Conservation (phyloP, 495 filamentous ascomycete genomes). For the Mytilinidion resinicola region DNA sequence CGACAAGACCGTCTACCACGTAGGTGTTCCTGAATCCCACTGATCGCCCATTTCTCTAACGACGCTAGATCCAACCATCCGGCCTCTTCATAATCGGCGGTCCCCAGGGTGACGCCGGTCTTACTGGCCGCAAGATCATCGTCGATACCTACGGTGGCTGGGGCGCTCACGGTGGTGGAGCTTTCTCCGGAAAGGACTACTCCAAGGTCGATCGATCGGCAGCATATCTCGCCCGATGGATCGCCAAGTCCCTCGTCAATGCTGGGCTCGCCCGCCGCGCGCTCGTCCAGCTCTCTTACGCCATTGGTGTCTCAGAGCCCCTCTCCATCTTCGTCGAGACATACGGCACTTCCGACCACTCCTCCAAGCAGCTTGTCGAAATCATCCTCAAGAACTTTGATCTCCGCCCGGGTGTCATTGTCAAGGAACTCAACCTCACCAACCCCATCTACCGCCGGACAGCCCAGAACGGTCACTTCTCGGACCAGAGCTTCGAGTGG, state of each 20-base stretch:
- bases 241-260: conserved; percentile 93
- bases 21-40: conserved; percentile 37
- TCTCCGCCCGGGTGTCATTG: conserved; percentile 93
- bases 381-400: conserved; percentile 97
- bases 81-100: conserved; percentile 98
- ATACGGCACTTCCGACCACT: conserved; percentile 72
- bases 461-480: conserved; percentile 99
- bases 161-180: conserved; percentile 99
- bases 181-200: conserved; percentile 99
- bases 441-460: conserved; percentile 98
- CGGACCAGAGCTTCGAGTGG: conserved; percentile 96
- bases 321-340: conserved; percentile 84
- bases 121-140: conserved; percentile 99
- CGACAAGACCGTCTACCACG: conserved; percentile 89
- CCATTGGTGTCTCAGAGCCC: conserved; percentile 96
- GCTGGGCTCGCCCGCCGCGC: conserved; percentile 84
- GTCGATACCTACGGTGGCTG: conserved; percentile 99
- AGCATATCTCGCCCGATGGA: conserved; percentile 95
- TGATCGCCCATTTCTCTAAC: conserved; percentile 25
- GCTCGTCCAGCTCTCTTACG: conserved; percentile 96
- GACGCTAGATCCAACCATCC: conserved; percentile 79
- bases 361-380: conserved; percentile 73
- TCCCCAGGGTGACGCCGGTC: conserved; percentile 96
- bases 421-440: conserved; percentile 90
- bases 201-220: conserved; percentile 99